These are phyloP conservation scores for Zostera marina DNA, from an alignment of 116 monocot genomes.

Conservation along the genomic window DNA sequence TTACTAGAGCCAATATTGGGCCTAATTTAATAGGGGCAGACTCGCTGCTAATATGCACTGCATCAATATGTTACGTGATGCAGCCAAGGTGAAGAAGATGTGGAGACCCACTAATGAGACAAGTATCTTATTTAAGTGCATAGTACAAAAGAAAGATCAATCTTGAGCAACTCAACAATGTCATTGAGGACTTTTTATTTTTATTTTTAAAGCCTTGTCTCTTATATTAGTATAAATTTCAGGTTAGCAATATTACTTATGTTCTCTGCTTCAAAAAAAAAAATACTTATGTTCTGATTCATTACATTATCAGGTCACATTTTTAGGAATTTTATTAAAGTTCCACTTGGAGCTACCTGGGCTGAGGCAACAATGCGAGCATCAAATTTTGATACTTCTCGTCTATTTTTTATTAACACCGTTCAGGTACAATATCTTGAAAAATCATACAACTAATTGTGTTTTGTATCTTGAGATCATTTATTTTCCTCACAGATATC, in stretches of 20 bases:
- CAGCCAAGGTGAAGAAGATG: no score
- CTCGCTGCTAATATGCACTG: no score
- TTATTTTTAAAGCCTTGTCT: not conserved
- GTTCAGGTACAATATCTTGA: constrained; percentile 42
- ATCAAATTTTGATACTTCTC: constrained; percentile 62
- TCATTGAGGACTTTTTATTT: not conserved
- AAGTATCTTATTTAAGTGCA: no score
- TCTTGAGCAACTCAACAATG: no score
- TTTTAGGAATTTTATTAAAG: constrained; percentile 75
- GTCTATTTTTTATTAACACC: constrained; percentile 64
- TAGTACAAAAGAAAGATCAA: no score
- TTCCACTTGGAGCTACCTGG: constrained; percentile 85
- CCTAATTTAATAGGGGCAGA: no score
- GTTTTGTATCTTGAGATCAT: not conserved
- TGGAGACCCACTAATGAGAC: no score
- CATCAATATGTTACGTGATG: no score
- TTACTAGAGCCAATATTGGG: no score
- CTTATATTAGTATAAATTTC: not conserved
- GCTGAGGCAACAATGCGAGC: constrained; percentile 69
- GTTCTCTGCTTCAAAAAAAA: no score
- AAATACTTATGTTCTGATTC: not conserved
- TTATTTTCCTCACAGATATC: constrained; percentile 31
- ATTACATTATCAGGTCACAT: constrained; percentile 36
- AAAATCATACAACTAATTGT: constrained; percentile 32
- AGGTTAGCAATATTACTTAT: not conserved